Base-by-base conservation (phyloP, 129 eudicot species). In the Arctium minus region DNA sequence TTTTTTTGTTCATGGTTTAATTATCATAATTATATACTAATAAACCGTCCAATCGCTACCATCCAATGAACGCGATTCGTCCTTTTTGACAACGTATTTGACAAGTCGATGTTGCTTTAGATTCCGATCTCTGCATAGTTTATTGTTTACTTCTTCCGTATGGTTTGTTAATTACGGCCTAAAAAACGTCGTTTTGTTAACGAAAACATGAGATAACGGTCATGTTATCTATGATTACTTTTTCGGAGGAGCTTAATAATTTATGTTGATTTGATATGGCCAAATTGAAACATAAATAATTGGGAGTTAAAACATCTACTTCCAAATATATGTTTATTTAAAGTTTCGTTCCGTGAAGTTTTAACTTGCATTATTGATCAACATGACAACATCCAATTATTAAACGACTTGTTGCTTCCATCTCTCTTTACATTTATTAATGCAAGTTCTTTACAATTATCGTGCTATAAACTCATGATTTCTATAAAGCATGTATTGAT, bases 1-100 rank as follows among this genome's bases (percentile, higher is more conserved):
- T 15, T 33, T 15, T 11, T 53, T 56, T 17, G 68, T 60, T 60
- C 68, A 60, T 60, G 29, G 68, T 60, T 60, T 60, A 60, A 60
- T 3, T n/a, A 60, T 60, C 76, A 72, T 72, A 17, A 17, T 17
- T 17, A 38, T 72, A 72, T 37, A 36, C 53, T 17, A 37, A 32
- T 72, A 37, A 72, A 37, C 76, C 76, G 76, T 32, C 76, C 76
- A 72, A 72, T 72, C 8, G 53, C 32, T 38, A 3, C 32, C 76
- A 38, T 37, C 76, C 53, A 72, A 44, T 72, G 33, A 37, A 72
- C 12, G 30, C 6, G 12, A 72, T 38, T 72, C 50, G 53, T 72
- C 53, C 12, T 72, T 72, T 72, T 37, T 8, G 8, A 30, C 42
- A 22, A 72, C 46, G 50, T 72, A 72, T 17, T 44, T 15, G 44